These are phyloP conservation scores for Datisca glomerata DNA, from an alignment of 306 rosid genomes.

Conservation along the genomic window DNA sequence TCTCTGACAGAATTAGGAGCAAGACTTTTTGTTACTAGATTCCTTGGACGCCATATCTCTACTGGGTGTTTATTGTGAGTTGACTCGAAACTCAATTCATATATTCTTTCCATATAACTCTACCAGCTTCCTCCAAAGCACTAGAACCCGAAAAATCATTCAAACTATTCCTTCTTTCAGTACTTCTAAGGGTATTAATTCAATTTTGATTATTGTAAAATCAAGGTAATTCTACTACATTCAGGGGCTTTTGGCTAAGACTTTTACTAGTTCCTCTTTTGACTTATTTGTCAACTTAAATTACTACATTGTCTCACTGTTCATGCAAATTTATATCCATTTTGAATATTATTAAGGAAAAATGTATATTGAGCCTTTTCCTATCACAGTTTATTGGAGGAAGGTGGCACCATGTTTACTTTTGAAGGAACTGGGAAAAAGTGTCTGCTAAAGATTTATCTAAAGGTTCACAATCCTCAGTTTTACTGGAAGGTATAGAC, in stretches of 20 bases:
- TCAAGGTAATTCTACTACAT: no score
- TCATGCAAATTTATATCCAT: neutral
- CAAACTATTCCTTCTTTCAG: no score
- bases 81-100: constrained; percentile 2
- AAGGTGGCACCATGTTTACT: constrained; percentile 74
- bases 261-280: no score
- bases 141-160: no score
- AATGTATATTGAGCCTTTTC: constrained; percentile 17
- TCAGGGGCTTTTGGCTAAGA: no score
- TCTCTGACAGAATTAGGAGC: constrained; percentile 70
- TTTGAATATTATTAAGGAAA: neutral
- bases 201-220: no score
- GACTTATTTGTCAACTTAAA: no score
- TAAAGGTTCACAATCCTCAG: constrained; percentile 64
- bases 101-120: no score
- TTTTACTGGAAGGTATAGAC: constrained; percentile 84
- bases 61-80: constrained; percentile 76
- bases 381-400: constrained; percentile 55
- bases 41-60: constrained; percentile 40
- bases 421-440: constrained; percentile 56
- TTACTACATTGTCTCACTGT: no score
- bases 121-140: no score
- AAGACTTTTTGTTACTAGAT: constrained; percentile 55
- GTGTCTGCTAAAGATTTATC: constrained; percentile 27
- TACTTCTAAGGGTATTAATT: no score